phyloP scores from a whole-genome alignment of 768 basidiomycete genomes.

The Mycena pura region DNA sequence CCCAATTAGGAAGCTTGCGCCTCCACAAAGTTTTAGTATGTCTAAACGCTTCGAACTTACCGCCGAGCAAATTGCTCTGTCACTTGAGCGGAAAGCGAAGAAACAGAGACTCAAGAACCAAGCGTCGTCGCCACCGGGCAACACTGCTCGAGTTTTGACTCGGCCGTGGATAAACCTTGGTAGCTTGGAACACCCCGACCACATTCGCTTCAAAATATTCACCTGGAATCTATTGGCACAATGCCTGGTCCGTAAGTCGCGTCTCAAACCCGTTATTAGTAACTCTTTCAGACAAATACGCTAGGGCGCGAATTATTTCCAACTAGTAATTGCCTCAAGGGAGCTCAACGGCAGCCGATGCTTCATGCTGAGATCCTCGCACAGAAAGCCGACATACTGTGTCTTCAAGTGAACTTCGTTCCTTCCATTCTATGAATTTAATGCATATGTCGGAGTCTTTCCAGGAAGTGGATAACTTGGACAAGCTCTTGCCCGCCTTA shows the following conservation, averaged over 20 bases:
- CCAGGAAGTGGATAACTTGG: slow-evolving; percentile 88
- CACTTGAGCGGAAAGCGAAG: slow-evolving; percentile 59
- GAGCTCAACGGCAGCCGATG: slow-evolving; percentile 75
- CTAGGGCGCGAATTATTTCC: slow-evolving; percentile 84
- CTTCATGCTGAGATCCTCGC: slow-evolving; percentile 75
- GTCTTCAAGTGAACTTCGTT: slow-evolving; percentile 71
- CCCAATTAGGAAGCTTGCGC: too few species aligned
- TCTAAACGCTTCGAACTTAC: slow-evolving; percentile 42
- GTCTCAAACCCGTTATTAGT: background rate
- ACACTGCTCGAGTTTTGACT: slow-evolving; percentile 35
- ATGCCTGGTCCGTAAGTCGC: slow-evolving; percentile 71
- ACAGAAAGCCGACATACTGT: slow-evolving; percentile 80
- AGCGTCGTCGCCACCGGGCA: slow-evolving; percentile 19
- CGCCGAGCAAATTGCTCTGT: slow-evolving; percentile 61
- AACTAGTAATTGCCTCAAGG: slow-evolving; percentile 84
- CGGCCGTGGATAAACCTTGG: slow-evolving; percentile 55
- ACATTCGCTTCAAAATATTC: slow-evolving; percentile 59
- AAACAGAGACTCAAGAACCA: slow-evolving; percentile 36
- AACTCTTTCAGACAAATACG: background rate
- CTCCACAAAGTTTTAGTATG: slow-evolving; percentile 4
- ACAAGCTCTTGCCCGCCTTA: slow-evolving; percentile 72
- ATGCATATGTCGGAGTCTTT: too few species aligned
- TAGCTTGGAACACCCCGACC: slow-evolving; percentile 29
- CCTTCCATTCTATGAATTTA: too few species aligned
- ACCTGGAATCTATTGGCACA: slow-evolving; percentile 91